Evolutionary conservation across 1,139 yeast species (phyloP).

Genomic region (Lodderomyces orthopsilosis): DNA sequence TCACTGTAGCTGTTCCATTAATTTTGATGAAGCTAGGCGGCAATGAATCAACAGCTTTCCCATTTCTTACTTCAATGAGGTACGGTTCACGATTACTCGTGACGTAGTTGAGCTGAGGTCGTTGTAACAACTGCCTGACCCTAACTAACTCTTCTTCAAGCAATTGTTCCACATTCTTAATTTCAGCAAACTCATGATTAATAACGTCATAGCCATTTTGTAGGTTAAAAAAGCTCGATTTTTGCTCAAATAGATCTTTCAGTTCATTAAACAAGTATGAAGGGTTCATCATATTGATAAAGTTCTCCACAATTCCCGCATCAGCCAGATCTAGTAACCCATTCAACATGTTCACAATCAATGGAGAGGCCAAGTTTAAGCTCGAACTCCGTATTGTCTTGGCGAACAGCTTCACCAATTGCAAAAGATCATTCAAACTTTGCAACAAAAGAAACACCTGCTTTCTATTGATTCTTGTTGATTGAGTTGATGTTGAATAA

Average conservation of each 20-base stretch:
- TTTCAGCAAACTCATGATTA: conserved; percentile 35
- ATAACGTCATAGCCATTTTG: conserved; percentile 36
- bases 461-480: conserved; percentile 55
- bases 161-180: conserved; percentile 41
- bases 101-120: conserved; percentile 58
- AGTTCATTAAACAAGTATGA: conserved; percentile 53
- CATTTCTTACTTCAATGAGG: conserved; percentile 69
- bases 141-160: conserved; percentile 50
- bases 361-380: conserved; percentile 21
- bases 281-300: conserved; percentile 55
- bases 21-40: conserved; percentile 78
- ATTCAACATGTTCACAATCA: conserved; percentile 23
- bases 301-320: conserved; percentile 23
- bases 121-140: conserved; percentile 45
- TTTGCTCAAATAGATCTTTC: conserved; percentile 43
- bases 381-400: conserved; percentile 13
- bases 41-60: conserved; percentile 48
- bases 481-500: conserved; percentile 40
- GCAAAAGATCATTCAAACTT: conserved; percentile 41
- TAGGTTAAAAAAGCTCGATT: conserved; percentile 53
- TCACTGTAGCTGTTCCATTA: conserved; percentile 66
- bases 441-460: conserved; percentile 64
- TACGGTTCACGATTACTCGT: conserved; percentile 65
- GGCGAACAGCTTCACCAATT: conserved; percentile 26
- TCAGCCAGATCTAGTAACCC: conserved; percentile 20